Conservation (phyloP, 1,139 yeast genomes). For the Komagataea norvegica region DNA sequence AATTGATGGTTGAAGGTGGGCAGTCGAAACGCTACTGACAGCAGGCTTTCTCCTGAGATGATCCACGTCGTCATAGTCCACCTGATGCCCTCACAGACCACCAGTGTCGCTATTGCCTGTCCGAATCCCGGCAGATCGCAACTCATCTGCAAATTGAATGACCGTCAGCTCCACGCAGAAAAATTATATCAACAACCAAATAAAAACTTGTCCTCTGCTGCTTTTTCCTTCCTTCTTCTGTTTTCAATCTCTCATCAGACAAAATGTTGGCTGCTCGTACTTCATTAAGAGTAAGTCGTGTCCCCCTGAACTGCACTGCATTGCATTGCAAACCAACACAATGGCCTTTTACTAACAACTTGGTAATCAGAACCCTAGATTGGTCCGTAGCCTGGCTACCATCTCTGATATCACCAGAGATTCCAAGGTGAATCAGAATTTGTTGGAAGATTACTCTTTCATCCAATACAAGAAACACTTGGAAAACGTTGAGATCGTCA, state of each 20-base stretch:
- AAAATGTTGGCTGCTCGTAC: conserved; percentile 38
- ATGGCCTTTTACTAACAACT: not conserved
- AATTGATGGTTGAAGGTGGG: too few species aligned
- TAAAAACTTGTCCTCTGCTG: conserved; percentile 23
- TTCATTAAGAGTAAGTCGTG: conserved; percentile 22
- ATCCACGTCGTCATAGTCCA: too few species aligned
- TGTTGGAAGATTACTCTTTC: conserved; percentile 83
- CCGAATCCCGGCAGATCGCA: conserved; percentile 16
- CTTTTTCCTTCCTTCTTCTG: conserved; percentile 6
- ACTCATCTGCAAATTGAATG: conserved; percentile 20
- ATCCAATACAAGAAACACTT: conserved; percentile 71
- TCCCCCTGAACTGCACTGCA: too few species aligned
- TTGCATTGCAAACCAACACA: not conserved
- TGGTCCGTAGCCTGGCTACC: conserved; percentile 68
- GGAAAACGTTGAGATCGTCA: conserved; percentile 84
- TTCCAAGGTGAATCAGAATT: conserved; percentile 88
- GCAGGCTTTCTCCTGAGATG: too few species aligned
- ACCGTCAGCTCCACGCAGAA: conserved; percentile 16
- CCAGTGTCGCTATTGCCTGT: too few species aligned
- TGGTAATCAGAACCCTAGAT: conserved; percentile 19
- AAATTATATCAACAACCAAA: conserved; percentile 6
- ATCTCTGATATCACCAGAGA: conserved; percentile 71
- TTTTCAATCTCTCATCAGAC: conserved; percentile 4
- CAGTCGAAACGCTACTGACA: too few species aligned
- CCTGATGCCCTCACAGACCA: too few species aligned